Base-by-base conservation (phyloP, 805 yeast species). In the Candida endomychidarum region DNA sequence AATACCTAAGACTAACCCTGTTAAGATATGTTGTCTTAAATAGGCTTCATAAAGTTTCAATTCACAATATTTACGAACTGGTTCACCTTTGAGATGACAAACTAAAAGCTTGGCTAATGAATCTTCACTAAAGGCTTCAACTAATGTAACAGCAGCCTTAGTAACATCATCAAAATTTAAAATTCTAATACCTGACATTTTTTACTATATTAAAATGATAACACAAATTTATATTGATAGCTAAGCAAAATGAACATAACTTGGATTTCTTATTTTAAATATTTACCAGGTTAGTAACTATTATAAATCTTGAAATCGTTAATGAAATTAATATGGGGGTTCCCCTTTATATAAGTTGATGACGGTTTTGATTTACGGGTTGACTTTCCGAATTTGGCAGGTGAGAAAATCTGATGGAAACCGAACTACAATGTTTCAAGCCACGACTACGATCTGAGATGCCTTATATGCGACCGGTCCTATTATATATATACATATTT, bases 1-100 rank as follows among this genome's bases (percentile, higher is more conserved):
- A 24, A 76, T 61, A 4, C 74, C 81, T 18, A 76, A 52, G 20
- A 69, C 75, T 24, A 77, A 35, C 1, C 83, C 83, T 34, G 71
- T 68, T 40, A 63, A 48, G 28, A 78, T 67, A 48, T 75, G 80
- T 34, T 78, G 75, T 33, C 60, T 61, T 29, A 75, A 62, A 53
- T 77, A 77, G 2, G 78, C 70, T 48, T 73, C 79, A 46, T 73
- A 78, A 24, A 77, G 58, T 18, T 61, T 61, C 15, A 63, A 38
- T 45, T 74, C 77, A 40, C 56, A 56, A 10, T 42, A 34, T 12
- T 46, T 48, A 23, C 51, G 50, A 26, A 40, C 38, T 17, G 41
- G 48, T 8, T 39, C 46, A 34, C 47, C 52, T 4, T 49, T 35
- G 19, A 63, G 40, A 42, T 65, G 70, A 32, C 52, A 41, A 3